Evolutionary conservation across 2,329 filamentous ascomycete species (phyloP), one percentile per base, ranked within the genome.

Genomic region (Colletotrichum acutatum): DNA sequence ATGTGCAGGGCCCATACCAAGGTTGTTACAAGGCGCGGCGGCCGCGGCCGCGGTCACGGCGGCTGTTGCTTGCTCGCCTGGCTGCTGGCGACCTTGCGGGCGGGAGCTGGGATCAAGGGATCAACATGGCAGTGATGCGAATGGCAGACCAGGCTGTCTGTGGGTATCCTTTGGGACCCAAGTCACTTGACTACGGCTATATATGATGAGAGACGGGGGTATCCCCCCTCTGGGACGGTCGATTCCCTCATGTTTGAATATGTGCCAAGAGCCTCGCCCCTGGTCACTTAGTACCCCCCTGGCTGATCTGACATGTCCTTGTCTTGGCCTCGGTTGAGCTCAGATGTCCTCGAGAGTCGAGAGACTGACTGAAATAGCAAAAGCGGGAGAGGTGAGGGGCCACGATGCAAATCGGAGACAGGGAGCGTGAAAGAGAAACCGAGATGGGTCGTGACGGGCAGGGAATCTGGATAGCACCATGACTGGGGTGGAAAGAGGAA

Each of bases 201-300:
- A 66, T 82, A 86, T 19, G 86, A 79, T 3, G 86, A 86, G 86
- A 86, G 1, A 86, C 86, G 1, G 86, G 84, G 6, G 88, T 82
- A 64, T 84, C 78, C 0, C 86, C 87, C 81, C 80, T 42, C 88
- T 87, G 74, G 57, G 68, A 68, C 52, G 16, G 32, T 26, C 42
- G n/a, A 64, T 64, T 24, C 49, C 26, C n/a, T 63, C 32, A 54
- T 54, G 28, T n/a, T 42, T 65, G 32, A 37, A 28, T 54, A 32
- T 42, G 6, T 42, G 22, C 19, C 62, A 54, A 22, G 22, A n/a
- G 16, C 30, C 14, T 49, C 24, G 28, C 46, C 46, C 12, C 16
- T 26, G 22, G 58, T n/a, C 28, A 52, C 26, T 12, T 24, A 28
- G 34, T 42, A 9, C 16, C 19, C 14, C 42, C 46, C 28, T 28